Evolutionary conservation across 768 basidiomycete species (phyloP), one percentile per base, ranked within the genome.

Genomic region (Macrolepiota dolichaula): DNA sequence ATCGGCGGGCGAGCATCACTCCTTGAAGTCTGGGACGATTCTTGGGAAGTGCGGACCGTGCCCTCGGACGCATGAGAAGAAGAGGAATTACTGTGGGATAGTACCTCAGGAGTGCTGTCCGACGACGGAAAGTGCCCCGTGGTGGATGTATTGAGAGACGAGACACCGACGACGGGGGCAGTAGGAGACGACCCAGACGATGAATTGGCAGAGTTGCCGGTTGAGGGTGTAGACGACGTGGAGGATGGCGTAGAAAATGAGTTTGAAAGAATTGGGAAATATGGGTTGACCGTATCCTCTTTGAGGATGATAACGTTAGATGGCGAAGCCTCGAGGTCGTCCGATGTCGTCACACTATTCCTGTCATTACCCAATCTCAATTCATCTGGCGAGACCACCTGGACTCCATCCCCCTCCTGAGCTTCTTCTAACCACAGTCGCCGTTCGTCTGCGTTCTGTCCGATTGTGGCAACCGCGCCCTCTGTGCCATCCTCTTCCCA

Each of bases 221-320:
- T 51, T 15, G 54, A 61, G 46, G 61, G 51, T 6, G 66, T 36
- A 13, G 61, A 56, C 59, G 32, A 24, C 64, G 55, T 59, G 49
- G 64, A 46, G 59, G 64, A 46, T 57, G 62, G 55, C 49, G 55
- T 35, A 55, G 63, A 36, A 72, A 58, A 25, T 40, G 29, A 25
- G 37, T 29, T 54, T 32, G 76, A 66, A 15, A 79, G 60, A 47
- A 73, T 69, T 36, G 83, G 85, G 63, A 86, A 86, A 71, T 86
- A 86, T 11, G 85, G 79, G 67, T 85, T 85, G 55, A 76, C 69
- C 22, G 55, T 66, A 13, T 69, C 73, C 19, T 54, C 59, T 54
- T 60, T 60, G 51, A 42, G 24, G 22, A 59, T 64, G 22, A 59
- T 64, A 6, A 58, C 40, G 51, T 60, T 54, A 60, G 59, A 42